Percentiles rank a stretch among this genome's conserved stretches.
Evolutionary conservation across 2,329 filamentous ascomycete genomes (phyloP).

Genomic region (Calonectria leucothoes): DNA sequence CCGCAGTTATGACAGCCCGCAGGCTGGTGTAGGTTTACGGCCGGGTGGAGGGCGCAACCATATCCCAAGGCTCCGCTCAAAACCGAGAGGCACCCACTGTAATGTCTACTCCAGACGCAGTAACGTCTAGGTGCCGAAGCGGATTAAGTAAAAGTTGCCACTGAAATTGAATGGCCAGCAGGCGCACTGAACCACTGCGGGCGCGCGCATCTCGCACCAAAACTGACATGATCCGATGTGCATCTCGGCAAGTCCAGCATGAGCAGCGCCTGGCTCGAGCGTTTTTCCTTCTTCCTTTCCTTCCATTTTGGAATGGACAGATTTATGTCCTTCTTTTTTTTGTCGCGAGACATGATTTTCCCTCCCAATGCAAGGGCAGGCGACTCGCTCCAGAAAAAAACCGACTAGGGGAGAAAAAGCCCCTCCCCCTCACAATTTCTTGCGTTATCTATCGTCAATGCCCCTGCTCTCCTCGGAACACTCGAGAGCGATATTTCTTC

Average conservation of each 20-base stretch:
- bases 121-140: constrained; percentile 19
- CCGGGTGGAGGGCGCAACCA: neutral
- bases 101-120: neutral
- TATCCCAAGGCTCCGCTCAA: neutral
- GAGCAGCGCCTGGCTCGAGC: constrained; percentile 36
- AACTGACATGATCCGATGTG: constrained; percentile 33
- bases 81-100: neutral
- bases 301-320: constrained; percentile 18
- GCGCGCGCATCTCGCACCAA: neutral
- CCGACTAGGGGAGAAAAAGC: neutral
- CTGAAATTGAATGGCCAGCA: neutral
- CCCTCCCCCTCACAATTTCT: neutral
- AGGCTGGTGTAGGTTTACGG: neutral
- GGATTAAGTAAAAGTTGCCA: constrained; percentile 14
- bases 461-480: neutral
- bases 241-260: constrained; percentile 18
- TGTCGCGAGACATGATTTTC: constrained; percentile 22
- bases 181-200: neutral
- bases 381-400: neutral
- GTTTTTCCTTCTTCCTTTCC: constrained; percentile 14
- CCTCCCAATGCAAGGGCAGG: neutral
- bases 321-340: constrained; percentile 6
- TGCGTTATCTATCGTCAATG: neutral
- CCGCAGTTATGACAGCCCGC: constrained; percentile 6
- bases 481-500: constrained; percentile 9